Percentiles rank a stretch among this genome's conserved stretches.
Evolutionary conservation across 192 early-diverging fungal species (phyloP).

Genomic region (Phycomyces nitens): DNA sequence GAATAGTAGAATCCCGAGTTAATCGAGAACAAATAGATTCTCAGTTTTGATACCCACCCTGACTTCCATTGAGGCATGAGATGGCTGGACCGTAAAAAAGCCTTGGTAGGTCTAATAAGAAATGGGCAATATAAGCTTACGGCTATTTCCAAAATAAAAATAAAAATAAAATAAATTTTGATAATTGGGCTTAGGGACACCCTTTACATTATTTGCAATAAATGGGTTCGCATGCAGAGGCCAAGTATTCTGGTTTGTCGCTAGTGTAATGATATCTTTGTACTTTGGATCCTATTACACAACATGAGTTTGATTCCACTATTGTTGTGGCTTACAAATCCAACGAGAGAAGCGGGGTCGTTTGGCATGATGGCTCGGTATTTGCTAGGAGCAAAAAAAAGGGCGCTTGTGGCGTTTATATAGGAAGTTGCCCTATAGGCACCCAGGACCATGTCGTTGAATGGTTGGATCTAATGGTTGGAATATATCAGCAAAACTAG

Average conservation of each 20-base stretch:
- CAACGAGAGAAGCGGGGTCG: slow-evolving; percentile 10
- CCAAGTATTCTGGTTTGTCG: slow-evolving; percentile 1
- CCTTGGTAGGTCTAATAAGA: slow-evolving; percentile 16
- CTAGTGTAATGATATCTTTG: slow-evolving; percentile 19
- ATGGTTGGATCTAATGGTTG: slow-evolving; percentile 1
- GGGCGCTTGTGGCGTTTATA: not conserved
- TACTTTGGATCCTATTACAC: slow-evolving; percentile 7
- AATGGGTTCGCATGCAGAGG: slow-evolving; percentile 1
- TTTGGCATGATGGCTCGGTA: slow-evolving; percentile 14
- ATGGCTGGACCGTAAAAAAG: slow-evolving; percentile 11
- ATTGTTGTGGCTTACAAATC: slow-evolving; percentile 13
- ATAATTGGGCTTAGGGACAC: no score
- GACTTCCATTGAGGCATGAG: slow-evolving; percentile 13
- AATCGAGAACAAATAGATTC: not conserved
- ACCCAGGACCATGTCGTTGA: not conserved
- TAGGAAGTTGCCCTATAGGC: not conserved
- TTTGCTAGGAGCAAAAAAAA: slow-evolving; percentile 10
- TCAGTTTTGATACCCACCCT: slow-evolving; percentile 2
- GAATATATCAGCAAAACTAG: not conserved
- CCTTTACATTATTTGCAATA: not conserved
- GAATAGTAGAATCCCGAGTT: not conserved
- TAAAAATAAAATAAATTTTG: no score
- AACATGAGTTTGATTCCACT: not conserved
- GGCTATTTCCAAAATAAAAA: no score
- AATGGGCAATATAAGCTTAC: no score